Evolutionary conservation across 495 filamentous ascomycete species (phyloP).

Genomic region (Penicillium alfredii): DNA sequence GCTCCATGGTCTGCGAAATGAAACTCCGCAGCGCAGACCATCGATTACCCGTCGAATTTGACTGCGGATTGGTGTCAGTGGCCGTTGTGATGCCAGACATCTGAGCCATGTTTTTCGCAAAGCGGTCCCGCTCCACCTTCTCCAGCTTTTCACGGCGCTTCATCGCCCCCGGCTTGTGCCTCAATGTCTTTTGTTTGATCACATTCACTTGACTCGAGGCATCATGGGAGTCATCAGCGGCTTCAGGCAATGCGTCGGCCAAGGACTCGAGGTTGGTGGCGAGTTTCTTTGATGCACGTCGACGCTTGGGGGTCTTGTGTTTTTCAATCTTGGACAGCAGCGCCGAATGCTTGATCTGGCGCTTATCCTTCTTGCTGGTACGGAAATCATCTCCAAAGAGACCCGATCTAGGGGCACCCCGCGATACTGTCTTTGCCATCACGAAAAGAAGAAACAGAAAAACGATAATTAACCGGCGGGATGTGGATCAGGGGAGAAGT

Average conservation of each 20-base stretch:
- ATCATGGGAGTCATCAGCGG: constrained; percentile 30
- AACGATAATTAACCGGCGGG: constrained; percentile 12
- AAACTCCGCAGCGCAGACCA: constrained; percentile 66
- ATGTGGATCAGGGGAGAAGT: constrained; percentile 10
- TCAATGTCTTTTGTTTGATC: constrained; percentile 64
- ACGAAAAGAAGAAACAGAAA: no score
- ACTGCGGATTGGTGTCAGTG: constrained; percentile 10
- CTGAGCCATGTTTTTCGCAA: constrained; percentile 72
- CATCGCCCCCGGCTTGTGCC: constrained; percentile 67
- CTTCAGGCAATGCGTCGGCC: constrained; percentile 67
- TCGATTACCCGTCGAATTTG: constrained; percentile 46
- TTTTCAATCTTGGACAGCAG: constrained; percentile 75
- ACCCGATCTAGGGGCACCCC: constrained; percentile 21
- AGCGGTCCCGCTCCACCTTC: constrained; percentile 70
- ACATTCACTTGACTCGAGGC: constrained; percentile 38
- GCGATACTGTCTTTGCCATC: no score
- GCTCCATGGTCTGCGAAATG: constrained; percentile 68
- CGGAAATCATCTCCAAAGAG: constrained; percentile 46
- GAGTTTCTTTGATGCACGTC: constrained; percentile 70
- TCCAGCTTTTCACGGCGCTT: constrained; percentile 78
- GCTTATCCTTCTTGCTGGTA: constrained; percentile 71
- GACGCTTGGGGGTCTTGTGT: constrained; percentile 48
- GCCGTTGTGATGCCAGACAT: constrained; percentile 30
- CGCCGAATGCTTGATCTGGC: constrained; percentile 63
- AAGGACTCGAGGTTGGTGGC: constrained; percentile 70